phyloP scores from a whole-genome alignment of 257 asterid genomes.

The Scutellaria barbata region DNA sequence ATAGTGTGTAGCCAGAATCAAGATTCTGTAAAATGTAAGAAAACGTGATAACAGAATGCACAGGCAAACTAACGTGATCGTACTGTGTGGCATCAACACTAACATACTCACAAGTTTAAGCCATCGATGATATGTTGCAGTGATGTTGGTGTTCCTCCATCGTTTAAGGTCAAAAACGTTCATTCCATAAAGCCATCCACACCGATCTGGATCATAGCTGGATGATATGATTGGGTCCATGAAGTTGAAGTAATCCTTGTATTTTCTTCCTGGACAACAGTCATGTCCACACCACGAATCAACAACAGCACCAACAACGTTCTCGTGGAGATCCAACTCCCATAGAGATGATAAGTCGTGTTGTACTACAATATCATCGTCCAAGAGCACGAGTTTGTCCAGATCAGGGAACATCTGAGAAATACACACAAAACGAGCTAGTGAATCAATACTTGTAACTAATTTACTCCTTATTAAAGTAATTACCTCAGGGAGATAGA shows the following conservation, averaged over 20 bases:
- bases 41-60: too few species aligned
- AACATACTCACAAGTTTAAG: conserved; percentile 66
- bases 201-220: conserved; percentile 45
- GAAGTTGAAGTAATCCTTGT: conserved; percentile 70
- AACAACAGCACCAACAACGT: conserved; percentile 81
- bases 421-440: conserved; percentile 37
- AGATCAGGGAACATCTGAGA: conserved; percentile 82
- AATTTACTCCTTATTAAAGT: conserved; percentile 21
- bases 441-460: conserved; percentile 28
- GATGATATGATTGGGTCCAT: conserved; percentile 57
- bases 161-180: conserved; percentile 68
- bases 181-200: conserved; percentile 84
- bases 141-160: conserved; percentile 74
- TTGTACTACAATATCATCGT: conserved; percentile 80
- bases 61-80: background rate
- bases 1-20: conserved; percentile 60
- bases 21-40: conserved; percentile 50
- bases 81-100: background rate
- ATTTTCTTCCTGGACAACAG: conserved; percentile 68
- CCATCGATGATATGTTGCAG: conserved; percentile 74
- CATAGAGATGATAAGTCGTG: conserved; percentile 75
- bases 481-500: conserved; percentile 85
- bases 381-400: conserved; percentile 71
- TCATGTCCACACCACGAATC: conserved; percentile 64
- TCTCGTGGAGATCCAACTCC: conserved; percentile 74